Conservation (phyloP, 331 rosid species). For the Phaseolus coccineus region DNA sequence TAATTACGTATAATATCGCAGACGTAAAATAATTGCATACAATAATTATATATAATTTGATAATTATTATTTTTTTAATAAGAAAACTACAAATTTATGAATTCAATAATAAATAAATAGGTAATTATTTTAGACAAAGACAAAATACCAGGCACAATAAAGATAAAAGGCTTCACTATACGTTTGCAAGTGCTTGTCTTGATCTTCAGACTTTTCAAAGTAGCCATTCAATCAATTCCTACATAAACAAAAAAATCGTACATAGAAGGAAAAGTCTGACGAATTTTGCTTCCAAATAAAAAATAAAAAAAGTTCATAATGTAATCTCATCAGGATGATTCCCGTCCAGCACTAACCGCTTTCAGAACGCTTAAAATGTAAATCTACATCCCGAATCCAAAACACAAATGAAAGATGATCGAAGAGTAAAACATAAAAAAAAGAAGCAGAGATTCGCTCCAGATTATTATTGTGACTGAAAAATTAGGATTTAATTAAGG, state of each 20-base stretch:
- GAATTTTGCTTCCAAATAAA: slow-evolving; percentile 13
- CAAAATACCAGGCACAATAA: no score
- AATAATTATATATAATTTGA: no score
- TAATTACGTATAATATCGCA: no score
- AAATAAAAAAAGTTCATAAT: neutral
- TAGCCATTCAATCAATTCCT: slow-evolving; percentile 63
- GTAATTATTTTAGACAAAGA: no score
- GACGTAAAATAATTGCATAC: no score
- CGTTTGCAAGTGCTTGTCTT: slow-evolving; percentile 92
- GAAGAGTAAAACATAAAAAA: neutral
- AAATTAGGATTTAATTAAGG: neutral
- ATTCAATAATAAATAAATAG: no score
- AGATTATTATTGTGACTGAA: neutral
- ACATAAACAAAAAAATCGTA: neutral
- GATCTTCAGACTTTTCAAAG: slow-evolving; percentile 73
- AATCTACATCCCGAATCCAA: neutral
- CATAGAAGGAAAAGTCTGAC: neutral
- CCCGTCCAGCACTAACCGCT: neutral
- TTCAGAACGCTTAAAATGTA: neutral
- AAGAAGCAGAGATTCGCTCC: neutral
- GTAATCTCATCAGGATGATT: neutral
- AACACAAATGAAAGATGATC: neutral
- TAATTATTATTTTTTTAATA: no score
- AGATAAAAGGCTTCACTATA: slow-evolving; percentile 48
- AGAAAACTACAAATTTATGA: no score